A percentile compares a stretch with the other conserved stretches of the same genome.
These are phyloP conservation scores for Candida palmyrensis DNA, from an alignment of 805 yeast species.

Conservation along the genomic window DNA sequence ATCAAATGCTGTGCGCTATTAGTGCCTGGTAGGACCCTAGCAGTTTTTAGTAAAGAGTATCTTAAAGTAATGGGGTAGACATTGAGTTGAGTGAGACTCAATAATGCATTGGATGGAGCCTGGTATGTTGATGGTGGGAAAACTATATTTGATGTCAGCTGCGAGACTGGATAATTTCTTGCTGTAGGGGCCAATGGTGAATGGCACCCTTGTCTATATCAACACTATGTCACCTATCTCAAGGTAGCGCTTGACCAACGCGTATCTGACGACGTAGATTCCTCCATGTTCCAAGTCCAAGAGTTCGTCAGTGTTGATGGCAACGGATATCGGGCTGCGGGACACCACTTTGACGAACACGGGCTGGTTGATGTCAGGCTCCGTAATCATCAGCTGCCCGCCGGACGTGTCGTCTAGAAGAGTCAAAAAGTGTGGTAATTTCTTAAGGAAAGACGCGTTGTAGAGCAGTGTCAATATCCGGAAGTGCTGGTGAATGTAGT, in stretches of 20 bases:
- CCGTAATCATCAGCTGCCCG: slow-evolving; percentile 65
- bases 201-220: slow-evolving; percentile 18
- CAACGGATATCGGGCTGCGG: slow-evolving; percentile 19
- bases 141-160: too few relatives aligned
- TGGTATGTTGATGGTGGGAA: too few relatives aligned
- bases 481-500: slow-evolving; percentile 66
- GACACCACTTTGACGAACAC: slow-evolving; percentile 62
- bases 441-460: slow-evolving; percentile 58
- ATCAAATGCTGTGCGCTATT: too few relatives aligned
- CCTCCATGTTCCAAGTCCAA: slow-evolving; percentile 58
- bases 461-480: slow-evolving; percentile 60
- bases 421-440: slow-evolving; percentile 64
- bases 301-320: slow-evolving; percentile 38
- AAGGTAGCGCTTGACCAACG: slow-evolving; percentile 28
- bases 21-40: too few relatives aligned
- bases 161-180: too few relatives aligned
- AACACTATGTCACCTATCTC: slow-evolving; percentile 34
- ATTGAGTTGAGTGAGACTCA: too few relatives aligned
- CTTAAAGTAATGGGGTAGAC: too few relatives aligned
- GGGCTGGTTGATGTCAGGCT: slow-evolving; percentile 70
- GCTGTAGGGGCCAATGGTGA: too few relatives aligned
- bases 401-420: slow-evolving; percentile 68
- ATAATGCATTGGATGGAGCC: too few relatives aligned
- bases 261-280: slow-evolving; percentile 71
- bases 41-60: too few relatives aligned